These are phyloP conservation scores for Diutina siamensis DNA, from an alignment of 1,139 yeast genomes.

Conservation along the genomic window DNA sequence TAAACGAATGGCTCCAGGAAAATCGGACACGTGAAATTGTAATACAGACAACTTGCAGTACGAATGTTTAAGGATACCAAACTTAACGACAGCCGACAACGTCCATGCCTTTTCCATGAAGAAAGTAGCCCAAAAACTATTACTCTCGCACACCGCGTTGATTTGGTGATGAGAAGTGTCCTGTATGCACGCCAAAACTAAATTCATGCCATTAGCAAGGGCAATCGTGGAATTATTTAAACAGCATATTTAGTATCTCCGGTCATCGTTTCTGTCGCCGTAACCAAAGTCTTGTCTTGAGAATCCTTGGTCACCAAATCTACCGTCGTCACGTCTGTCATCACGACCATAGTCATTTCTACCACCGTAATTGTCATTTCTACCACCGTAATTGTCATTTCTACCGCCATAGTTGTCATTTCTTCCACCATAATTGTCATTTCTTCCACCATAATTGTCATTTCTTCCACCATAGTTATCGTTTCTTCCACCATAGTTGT, in stretches of 20 bases:
- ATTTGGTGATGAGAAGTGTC: too few species aligned
- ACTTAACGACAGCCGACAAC: too few species aligned
- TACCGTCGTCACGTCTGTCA: neutral
- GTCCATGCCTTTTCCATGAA: too few species aligned
- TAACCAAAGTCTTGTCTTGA: constrained; percentile 4
- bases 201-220: too few species aligned
- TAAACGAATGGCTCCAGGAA: too few species aligned
- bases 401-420: neutral
- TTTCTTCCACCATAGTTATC: constrained; percentile 2
- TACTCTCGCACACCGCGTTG: too few species aligned
- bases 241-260: constrained; percentile 1
- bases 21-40: too few species aligned
- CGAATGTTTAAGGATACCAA: too few species aligned
- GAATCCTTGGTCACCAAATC: neutral
- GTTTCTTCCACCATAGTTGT: constrained; percentile 1
- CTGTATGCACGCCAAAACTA: too few species aligned
- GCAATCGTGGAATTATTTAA: too few species aligned
- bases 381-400: neutral
- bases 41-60: too few species aligned
- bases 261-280: constrained; percentile 1
- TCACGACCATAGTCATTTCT: neutral
- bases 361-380: constrained; percentile 2
- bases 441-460: neutral
- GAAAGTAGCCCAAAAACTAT: too few species aligned
- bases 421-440: neutral